Base-by-base conservation (phyloP, 306 rosid species). In the Vigna trinervia region DNA sequence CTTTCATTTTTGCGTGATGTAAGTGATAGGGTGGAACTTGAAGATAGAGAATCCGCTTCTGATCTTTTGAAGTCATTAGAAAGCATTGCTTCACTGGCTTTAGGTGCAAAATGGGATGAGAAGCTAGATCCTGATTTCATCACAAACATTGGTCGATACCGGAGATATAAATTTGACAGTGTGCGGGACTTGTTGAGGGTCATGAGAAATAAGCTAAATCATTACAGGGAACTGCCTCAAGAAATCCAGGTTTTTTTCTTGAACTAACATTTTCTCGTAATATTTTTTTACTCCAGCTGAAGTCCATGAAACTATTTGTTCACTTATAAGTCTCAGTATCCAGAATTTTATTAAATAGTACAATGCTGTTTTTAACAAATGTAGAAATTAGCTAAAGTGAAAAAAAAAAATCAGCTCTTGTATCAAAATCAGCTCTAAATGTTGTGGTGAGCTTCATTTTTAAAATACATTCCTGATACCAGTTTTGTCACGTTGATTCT, bases 1-100 rank as follows among this genome's bases (percentile, higher is more conserved):
- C 91, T 92, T 28, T 83, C 96, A 9, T 92, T 92, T 80, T 88
- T 92, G 34, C 92, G 93, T 0, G 96, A 90, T 10, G 54, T 77
- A 11, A 92, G 96, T 85, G 94, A 92, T 14, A 85, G 96, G 60
- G 88, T 92, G 38, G 96, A 92, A 76, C 62, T 92, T 57, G 97
- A 90, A 79, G 92, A 92, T 51, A 87, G 94, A 71, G 85, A 83
- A 82, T 28, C 51, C 20, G 46, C 61, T 57, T 88, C 97, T 78
- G 78, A 63, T 82, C 69, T 90, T 48, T 64, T 92, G 74, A 85
- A 71, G 78, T 86, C 86, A 28, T 54, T 92, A 57, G 97, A 92
- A 86, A 82, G 77, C 26, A 78, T 50, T 19, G 90, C 90, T 2
- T 71, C 80, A 1, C 15, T 78, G 36, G 93, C 93, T 69, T 57